Base-by-base conservation (phyloP, 2,329 filamentous ascomycete species). In the Cercospora sojina region DNA sequence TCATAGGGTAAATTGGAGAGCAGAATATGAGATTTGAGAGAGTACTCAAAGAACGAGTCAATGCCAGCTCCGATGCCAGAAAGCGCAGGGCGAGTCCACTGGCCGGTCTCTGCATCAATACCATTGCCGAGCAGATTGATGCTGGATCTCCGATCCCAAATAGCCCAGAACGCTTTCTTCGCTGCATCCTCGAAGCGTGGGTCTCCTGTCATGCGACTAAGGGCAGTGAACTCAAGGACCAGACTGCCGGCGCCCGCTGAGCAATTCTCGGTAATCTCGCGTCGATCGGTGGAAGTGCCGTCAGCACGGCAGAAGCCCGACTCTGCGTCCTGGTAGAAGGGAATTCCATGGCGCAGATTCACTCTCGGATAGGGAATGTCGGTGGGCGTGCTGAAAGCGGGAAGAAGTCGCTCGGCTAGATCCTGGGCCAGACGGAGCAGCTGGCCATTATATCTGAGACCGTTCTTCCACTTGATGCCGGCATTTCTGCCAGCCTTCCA, bases 1-100 rank as follows among this genome's bases (percentile, higher is more conserved):
- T 80, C 73, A 66, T 78, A 79, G 0, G 80, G 78, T 5, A 83
- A 87, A 1, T 92, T 91, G 2, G 94, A 97, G 23, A 98, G 86
- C 25, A 99, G 80, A 67, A 99, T 91, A 76, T 97, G 89, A 18
- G 93, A 93, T 80, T 99, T 99, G 74, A 98, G 85, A 3, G 95
- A 93, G 79, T 99, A 99, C 80, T 99, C 95, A 75, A 97, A 98
- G 81, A 99, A 99, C 80, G 93, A 97, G 80, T 99, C 95, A 74
- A 97, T 92, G 43, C 95, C 95, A 7, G 95, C 95, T 59, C 95
- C 95, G 72, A 99, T 96, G 31, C 95, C 94, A n/a, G 94, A 90
- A 77, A 92, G 93, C 1, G 91, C 86, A 8, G 90, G 90, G 35
- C 95, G 89, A 29, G 72, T 77, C 95, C 95, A 99, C 71, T 90